These are phyloP conservation scores for Colletotrichum sp. DNA, from an alignment of 2,329 filamentous ascomycete genomes.

Conservation along the genomic window DNA sequence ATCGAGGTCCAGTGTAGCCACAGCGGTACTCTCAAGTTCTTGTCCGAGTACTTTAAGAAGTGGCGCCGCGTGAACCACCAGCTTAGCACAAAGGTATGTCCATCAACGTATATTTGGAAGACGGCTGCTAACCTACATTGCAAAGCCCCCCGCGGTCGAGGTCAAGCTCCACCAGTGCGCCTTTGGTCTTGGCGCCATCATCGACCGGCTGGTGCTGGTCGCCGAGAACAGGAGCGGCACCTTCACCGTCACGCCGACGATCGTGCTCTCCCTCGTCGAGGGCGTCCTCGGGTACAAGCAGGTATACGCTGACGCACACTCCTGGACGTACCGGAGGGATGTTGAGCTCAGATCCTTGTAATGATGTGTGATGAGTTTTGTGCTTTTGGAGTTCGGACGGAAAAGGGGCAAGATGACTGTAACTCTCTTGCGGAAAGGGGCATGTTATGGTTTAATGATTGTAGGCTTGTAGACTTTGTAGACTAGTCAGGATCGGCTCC, in stretches of 20 bases:
- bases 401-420: neutral
- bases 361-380: neutral
- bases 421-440: neutral
- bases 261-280: conserved; percentile 51
- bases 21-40: conserved; percentile 46
- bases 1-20: conserved; percentile 54
- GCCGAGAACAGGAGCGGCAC: conserved; percentile 33
- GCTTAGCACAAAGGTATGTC: conserved; percentile 33
- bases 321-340: conserved; percentile 23
- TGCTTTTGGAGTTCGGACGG: neutral
- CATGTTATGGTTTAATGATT: neutral
- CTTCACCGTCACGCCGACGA: conserved; percentile 44
- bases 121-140: neutral
- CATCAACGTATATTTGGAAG: neutral
- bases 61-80: conserved; percentile 51
- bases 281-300: conserved; percentile 49
- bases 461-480: neutral
- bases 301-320: conserved; percentile 24
- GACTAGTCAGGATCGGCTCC: neutral
- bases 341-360: conserved; percentile 2
- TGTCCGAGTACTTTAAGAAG: conserved; percentile 50
- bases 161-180: conserved; percentile 47
- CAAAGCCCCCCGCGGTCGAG: conserved; percentile 45
- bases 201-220: conserved; percentile 47
- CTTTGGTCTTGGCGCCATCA: conserved; percentile 47